Conservation (phyloP, 2,329 filamentous ascomycete species). For the Neonectria ditissima region DNA sequence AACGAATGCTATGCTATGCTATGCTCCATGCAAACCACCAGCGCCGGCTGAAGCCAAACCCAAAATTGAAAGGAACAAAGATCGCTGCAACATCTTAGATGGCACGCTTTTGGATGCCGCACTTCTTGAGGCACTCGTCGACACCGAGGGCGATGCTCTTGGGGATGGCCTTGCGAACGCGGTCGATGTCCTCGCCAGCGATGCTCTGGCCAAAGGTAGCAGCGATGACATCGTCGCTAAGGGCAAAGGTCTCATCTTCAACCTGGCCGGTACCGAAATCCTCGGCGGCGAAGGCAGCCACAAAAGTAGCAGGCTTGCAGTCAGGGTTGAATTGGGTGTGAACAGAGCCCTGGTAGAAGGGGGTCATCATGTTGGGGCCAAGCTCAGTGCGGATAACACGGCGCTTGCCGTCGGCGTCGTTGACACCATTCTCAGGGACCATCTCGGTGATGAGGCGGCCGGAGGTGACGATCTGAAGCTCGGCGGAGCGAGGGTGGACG, state of each 20-base stretch:
- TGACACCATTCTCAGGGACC: constrained; percentile 64
- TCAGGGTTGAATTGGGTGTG: constrained; percentile 69
- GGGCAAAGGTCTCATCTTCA: constrained; percentile 62
- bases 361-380: constrained; percentile 60
- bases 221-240: constrained; percentile 58
- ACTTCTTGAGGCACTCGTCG: constrained; percentile 60
- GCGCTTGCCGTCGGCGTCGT: constrained; percentile 49
- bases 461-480: constrained; percentile 64
- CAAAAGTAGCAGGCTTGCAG: constrained; percentile 62
- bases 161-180: constrained; percentile 56
- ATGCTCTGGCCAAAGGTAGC: constrained; percentile 61
- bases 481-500: constrained; percentile 64
- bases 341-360: constrained; percentile 66
- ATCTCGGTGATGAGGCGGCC: constrained; percentile 64
- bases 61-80: background rate
- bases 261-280: constrained; percentile 65
- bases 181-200: constrained; percentile 59
- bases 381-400: constrained; percentile 59
- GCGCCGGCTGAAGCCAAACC: background rate
- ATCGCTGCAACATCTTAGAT: constrained; percentile 22
- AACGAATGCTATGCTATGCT: constrained; percentile 1
- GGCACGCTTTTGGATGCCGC: constrained; percentile 55
- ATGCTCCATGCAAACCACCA: constrained; percentile 6
- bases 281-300: constrained; percentile 62
- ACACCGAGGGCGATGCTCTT: constrained; percentile 63